Base-by-base conservation (phyloP, 2,329 filamentous ascomycete genomes). In the Fusarium sp. region DNA sequence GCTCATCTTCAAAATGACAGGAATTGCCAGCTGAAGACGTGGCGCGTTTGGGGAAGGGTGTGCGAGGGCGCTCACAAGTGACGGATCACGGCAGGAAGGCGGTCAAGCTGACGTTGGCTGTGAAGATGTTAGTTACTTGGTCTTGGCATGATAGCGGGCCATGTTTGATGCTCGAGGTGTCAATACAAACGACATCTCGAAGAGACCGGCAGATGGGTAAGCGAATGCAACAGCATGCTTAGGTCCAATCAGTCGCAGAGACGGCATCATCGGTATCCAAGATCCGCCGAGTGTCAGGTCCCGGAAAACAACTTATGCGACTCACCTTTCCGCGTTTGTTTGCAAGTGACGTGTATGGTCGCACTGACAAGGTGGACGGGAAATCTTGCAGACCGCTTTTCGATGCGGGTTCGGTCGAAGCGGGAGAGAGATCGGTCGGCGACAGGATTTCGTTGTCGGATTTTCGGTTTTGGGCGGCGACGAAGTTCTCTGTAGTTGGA, bases 1-100 rank as follows among this genome's bases (percentile, higher is more conserved):
- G 76, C 76, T 78, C 76, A 78, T 78, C 70, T 78, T 78, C 57
- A 72, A 74, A 45, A 56, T 70, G 58, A 67, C 67, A 60, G 65
- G 58, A 61, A 60, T 46, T 65, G 63, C 63, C 42, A 66, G 67
- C 57, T 66, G 69, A 69, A 58, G 63, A 65, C 64, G 69, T 75
- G 74, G 72, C 66, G 72, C 63, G 72, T 74, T 67, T 63, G 60
- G 66, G 60, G 55, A 49, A 68, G 69, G 63, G 64, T 61, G 38
- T 73, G 69, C 68, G 66, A 70, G 55, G 63, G 71, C 68, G 70
- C 66, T 76, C 61, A 72, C 62, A 69, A 70, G 48, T 63, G 63
- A 70, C 70, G 74, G 76, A 48, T 76, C 75, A 72, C 75, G 60
- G 63, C 62, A 73, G 68, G 61, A 63, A 73, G 73, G 73, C 63